Evolutionary conservation across 2,329 filamentous ascomycete species (phyloP), one percentile per base, ranked within the genome.

Genomic region (Mycogone perniciosa): DNA sequence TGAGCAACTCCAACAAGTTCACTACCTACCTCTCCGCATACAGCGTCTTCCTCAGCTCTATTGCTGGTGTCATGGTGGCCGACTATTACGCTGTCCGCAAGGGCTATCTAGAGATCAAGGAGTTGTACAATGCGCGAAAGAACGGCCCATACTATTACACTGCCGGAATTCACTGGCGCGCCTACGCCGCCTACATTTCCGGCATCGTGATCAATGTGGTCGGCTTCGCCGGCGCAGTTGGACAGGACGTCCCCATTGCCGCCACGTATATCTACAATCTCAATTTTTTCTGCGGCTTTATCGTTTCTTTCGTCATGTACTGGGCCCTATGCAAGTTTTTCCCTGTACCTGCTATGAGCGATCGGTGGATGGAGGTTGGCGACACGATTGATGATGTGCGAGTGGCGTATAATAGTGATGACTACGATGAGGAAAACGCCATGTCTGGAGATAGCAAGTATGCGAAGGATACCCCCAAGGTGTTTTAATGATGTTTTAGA

Each of bases 131-230:
- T 46, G 85, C 80, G 7, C 81, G 82, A 48, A 76, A 74, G 50
- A 72, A 70, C 0, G 81, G 81, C 0, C 85, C 82, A 0, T 96
- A 96, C 69, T 92, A 79, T 67, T 93, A 77, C 70, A 81, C 72
- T 0, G 79, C 70, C 44, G 91, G 91, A 20, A 71, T 95, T 64
- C 82, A 92, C 65, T 93, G 87, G 86, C 84, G 89, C 39, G 91
- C 82, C 2, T 96, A 95, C 60, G 79, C 74, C 0, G 88, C 91
- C 0, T 95, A 96, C 65, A 79, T 95, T 53, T 74, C 80, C 1
- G 90, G 90, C 9, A 95, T 96, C 55, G 65, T 93, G 5, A 85
- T 95, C 74, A 96, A 96, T 60, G 87, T 96, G 4, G 89, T 96
- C 4, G 91, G 91, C 0, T 96, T 96, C 58, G 89, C 84, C 1